Evolutionary conservation across 164 flowering plant genomes (phyloP), one percentile per base, ranked within the genome.

Genomic region (Tetrastigma voinierianum): DNA sequence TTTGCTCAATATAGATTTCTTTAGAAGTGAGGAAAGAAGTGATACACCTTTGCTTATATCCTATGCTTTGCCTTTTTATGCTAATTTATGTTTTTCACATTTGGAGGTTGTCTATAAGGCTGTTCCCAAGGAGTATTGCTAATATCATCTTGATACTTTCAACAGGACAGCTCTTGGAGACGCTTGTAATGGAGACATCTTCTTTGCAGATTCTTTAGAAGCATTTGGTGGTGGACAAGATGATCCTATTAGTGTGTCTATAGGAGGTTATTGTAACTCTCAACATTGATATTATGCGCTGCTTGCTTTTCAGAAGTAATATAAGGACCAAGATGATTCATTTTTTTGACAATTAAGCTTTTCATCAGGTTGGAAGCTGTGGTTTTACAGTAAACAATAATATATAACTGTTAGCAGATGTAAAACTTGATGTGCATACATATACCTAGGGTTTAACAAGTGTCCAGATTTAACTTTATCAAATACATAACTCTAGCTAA

Each of bases 151-250:
- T 12, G 14, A 32, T 66, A 3, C 44, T 5, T 67, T 64, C 51
- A 74, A 25, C 85, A 95, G 99, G 80, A 77, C 65, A 59, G 80
- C 83, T 64, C 85, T 92, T 66, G 93, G 81, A 67, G 94, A 86
- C 70, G 90, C 91, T 62, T 86, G 69, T 73, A 75, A 76, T 72
- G 96, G 90, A 49, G 98, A 92, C 60, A 70, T 67, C 48, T 67
- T 76, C 21, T 92, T 95, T 83, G 97, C 93, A 15, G 96, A 88
- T 69, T 75, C 89, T 2, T 72, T 95, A 70, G 96, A 92, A 79
- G 82, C 81, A 67, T 92, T 95, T 83, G 91, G 93, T 51, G 94
- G 91, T 74, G 98, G 94, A 44, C 72, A 70, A 64, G 97, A 95
- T 83, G 99, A 95, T 81, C 97, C 90, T 68, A 65, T 89, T 46